Conservation (phyloP, 2,329 filamentous ascomycete genomes). For the Neopestalotiopsis sp. region DNA sequence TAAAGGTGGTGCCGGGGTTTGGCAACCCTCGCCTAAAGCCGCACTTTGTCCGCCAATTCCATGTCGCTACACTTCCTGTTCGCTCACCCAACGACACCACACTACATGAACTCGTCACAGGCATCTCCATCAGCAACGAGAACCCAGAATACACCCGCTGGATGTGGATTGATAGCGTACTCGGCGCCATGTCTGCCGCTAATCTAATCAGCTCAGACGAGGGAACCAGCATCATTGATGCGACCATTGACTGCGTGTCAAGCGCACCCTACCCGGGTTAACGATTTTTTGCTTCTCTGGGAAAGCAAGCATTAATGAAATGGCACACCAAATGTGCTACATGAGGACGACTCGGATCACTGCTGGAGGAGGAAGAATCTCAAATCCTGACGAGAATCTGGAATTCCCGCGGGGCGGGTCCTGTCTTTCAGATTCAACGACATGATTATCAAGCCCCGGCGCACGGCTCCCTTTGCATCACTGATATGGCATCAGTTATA, state of each 20-base stretch:
- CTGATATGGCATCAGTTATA: neutral
- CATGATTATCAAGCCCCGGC: neutral
- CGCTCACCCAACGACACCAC: conserved; percentile 12
- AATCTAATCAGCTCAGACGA: conserved; percentile 18
- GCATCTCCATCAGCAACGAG: conserved; percentile 15
- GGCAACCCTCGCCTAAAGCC: conserved; percentile 30
- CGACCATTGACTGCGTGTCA: conserved; percentile 16
- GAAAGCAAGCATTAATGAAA: neutral
- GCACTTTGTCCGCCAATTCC: conserved; percentile 30
- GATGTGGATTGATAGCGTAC: conserved; percentile 22
- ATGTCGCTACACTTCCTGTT: conserved; percentile 19
- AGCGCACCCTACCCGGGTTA: conserved; percentile 3
- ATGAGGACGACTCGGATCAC: neutral
- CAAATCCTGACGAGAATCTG: neutral
- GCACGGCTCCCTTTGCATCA: neutral
- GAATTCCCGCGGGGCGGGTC: neutral
- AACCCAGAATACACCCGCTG: conserved; percentile 20
- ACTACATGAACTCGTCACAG: conserved; percentile 18
- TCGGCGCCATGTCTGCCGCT: conserved; percentile 15
- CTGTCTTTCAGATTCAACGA: neutral
- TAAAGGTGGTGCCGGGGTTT: conserved; percentile 32
- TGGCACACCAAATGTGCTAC: neutral
- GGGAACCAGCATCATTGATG: conserved; percentile 18
- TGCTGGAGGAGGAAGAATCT: neutral
- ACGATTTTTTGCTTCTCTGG: neutral